Conservation (phyloP, 2,329 filamentous ascomycete genomes). For the Aspergillus tubingensis region DNA sequence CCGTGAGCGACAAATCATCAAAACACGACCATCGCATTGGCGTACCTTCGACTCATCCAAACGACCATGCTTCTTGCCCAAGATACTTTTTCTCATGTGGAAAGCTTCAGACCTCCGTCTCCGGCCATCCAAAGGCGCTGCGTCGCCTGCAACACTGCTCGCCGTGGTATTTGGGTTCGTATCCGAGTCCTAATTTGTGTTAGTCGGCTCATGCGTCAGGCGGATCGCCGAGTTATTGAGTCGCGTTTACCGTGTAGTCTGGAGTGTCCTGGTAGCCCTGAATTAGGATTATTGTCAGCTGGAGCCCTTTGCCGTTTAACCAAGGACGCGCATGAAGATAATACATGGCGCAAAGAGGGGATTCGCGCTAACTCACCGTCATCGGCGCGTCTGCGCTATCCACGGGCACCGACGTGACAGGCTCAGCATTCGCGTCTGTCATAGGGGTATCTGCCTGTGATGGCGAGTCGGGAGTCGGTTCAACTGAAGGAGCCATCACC, state of each 20-base stretch:
- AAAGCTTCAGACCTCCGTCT: constrained; percentile 85
- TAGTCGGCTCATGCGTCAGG: neutral
- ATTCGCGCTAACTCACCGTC: constrained; percentile 35
- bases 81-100: constrained; percentile 85
- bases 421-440: constrained; percentile 45
- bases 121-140: constrained; percentile 68
- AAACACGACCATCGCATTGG: neutral
- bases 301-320: neutral
- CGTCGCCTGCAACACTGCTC: constrained; percentile 83
- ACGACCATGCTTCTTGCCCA: constrained; percentile 91
- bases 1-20: constrained; percentile 15
- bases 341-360: neutral
- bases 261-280: constrained; percentile 60
- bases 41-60: constrained; percentile 88
- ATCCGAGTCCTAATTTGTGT: constrained; percentile 59
- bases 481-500: constrained; percentile 45
- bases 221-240: neutral
- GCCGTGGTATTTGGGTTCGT: constrained; percentile 69
- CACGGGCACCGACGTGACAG: constrained; percentile 38
- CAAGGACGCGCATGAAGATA: constrained; percentile 6
- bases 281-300: constrained; percentile 15
- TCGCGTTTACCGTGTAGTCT: constrained; percentile 57
- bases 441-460: constrained; percentile 51
- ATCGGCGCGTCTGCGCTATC: constrained; percentile 41
- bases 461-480: constrained; percentile 42